phyloP scores from a whole-genome alignment of 225 moss, liverwort and hornwort genomes.

The Physcomitrium patens region DNA sequence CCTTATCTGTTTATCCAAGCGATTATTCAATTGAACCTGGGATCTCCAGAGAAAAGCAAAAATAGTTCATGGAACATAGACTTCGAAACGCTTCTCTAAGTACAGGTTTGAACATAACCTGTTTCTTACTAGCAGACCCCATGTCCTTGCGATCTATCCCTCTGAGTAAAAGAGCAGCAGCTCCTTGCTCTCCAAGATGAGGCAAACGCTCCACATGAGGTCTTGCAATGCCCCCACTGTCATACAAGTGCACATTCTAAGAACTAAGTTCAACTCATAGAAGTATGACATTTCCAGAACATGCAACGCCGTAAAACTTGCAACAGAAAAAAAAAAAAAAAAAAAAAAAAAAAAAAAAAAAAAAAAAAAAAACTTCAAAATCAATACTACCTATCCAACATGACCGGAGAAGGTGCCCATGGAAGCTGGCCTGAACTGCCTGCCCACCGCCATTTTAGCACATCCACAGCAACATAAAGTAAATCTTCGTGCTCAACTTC shows the following conservation, averaged over 20 bases:
- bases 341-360: too few species aligned
- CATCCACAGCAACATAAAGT: slow-evolving; percentile 80
- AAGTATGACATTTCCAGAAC: slow-evolving; percentile 24
- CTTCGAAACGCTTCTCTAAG: slow-evolving; percentile 6
- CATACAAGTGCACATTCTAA: slow-evolving; percentile 50
- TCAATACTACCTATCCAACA: slow-evolving; percentile 88
- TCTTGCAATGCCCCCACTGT: slow-evolving; percentile 97
- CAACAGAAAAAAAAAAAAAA: too few species aligned
- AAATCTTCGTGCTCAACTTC: slow-evolving; percentile 69
- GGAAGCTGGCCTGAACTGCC: slow-evolving; percentile 78
- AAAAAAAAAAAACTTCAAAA: slow-evolving; percentile 6
- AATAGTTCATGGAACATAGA: slow-evolving; percentile 12
- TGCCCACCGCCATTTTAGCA: slow-evolving; percentile 93
- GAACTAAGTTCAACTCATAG: slow-evolving; percentile 27
- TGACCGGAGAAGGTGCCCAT: slow-evolving; percentile 97
- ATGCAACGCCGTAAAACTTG: slow-evolving; percentile 20
- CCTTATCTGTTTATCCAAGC: background rate
- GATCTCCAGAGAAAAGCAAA: slow-evolving; percentile 1
- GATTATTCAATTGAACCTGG: slow-evolving; percentile 18
- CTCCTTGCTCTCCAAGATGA: slow-evolving; percentile 92
- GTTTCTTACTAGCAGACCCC: slow-evolving; percentile 56
- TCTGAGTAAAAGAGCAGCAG: slow-evolving; percentile 84
- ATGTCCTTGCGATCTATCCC: slow-evolving; percentile 77
- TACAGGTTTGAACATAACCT: slow-evolving; percentile 45
- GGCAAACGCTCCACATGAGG: slow-evolving; percentile 95